Base-by-base conservation (phyloP, 768 basidiomycete genomes). In the Terana coerulea region DNA sequence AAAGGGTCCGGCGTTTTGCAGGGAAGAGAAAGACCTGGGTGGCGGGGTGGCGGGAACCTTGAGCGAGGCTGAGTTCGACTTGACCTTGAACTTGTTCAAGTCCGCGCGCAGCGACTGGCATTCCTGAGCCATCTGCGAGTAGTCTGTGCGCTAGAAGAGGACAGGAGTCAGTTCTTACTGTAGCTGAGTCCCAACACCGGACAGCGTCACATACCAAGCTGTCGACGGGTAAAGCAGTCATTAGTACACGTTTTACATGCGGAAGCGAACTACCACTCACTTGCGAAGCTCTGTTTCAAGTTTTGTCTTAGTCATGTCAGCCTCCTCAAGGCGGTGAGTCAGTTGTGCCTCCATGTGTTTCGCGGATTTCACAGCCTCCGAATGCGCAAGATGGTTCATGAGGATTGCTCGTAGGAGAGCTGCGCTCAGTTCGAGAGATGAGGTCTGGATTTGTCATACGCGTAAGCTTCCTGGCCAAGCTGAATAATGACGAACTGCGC, bases 361-460 rank as follows among this genome's bases (percentile, higher is more conserved):
- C 39, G 86, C 79, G 58, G 71, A 67, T 72, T 84, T 86, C 65
- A 77, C 82, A 53, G 81, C 80, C 64, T 91, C 89, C 30, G 84
- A 85, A 69, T 90, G 87, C 59, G 88, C 85, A 44, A 81, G 71
- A 66, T 90, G 86, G 63, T 91, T 91, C 72, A 86, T 79, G 52
- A 91, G 78, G 66, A 91, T 91, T 49, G 88, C 88, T 57, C 85
- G 83, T 64, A 91, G 75, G 43, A 91, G 79, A 44, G 84, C 82
- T 60, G 87, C 83, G 70, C 86, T 88, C 59, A 91, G 75, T 59
- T 80, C 74, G 41, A 91, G 80, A 25, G 87, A 82, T 59, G 83
- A 78, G 52, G 77, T 72, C 84, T 88, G 64, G 41, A 51, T 41
- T 15, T 54, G 35, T 34, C 43, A 50, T 39, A 12, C 56, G 28